Percentiles rank a stretch among this genome's conserved stretches.
Conservation (phyloP, 257 asterid species). For the Paraleonurus japonicus region DNA sequence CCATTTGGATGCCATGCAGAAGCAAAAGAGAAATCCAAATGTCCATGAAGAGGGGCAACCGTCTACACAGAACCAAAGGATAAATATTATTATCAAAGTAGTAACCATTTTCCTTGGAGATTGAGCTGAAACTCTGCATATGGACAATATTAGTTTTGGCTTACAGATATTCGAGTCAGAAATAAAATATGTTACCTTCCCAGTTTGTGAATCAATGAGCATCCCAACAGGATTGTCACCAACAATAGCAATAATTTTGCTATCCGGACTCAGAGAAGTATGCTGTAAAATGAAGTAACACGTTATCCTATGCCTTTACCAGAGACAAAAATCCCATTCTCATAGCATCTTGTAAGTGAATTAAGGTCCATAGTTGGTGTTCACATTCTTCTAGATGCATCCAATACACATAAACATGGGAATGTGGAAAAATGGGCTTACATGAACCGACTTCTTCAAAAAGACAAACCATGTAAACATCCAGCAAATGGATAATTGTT, state of each 20-base stretch:
- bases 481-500: neutral
- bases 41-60: slow-evolving; percentile 51
- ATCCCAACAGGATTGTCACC: slow-evolving; percentile 70
- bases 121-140: neutral
- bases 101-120: neutral
- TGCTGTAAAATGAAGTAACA: slow-evolving; percentile 41
- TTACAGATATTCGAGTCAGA: neutral
- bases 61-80: slow-evolving; percentile 29
- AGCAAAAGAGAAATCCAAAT: slow-evolving; percentile 64
- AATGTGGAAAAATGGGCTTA: neutral
- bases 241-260: slow-evolving; percentile 55
- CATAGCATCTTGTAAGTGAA: slow-evolving; percentile 1
- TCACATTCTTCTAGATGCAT: slow-evolving; percentile 11
- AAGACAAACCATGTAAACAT: neutral
- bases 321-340: neutral
- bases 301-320: slow-evolving; percentile 2
- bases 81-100: neutral
- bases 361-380: neutral
- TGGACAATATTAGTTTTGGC: neutral
- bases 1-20: slow-evolving; percentile 79
- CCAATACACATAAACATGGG: slow-evolving; percentile 1
- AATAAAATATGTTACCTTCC: slow-evolving; percentile 45
- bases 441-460: neutral
- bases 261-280: slow-evolving; percentile 63
- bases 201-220: slow-evolving; percentile 65